phyloP scores from a whole-genome alignment of 2,329 filamentous ascomycete species.

The Mycosphaerella sp. region DNA sequence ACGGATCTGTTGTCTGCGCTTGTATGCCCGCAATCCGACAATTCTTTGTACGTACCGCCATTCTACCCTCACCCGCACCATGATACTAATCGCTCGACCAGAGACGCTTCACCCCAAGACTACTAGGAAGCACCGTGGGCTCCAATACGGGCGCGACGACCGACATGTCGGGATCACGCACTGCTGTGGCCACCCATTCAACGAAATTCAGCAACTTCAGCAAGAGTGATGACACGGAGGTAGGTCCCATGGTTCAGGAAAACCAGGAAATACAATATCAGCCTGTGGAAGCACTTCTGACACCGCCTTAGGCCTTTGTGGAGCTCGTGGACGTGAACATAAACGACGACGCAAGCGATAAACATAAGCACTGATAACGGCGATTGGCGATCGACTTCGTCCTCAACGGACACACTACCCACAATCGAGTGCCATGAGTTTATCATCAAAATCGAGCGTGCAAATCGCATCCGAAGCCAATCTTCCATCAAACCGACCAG shows the following conservation, averaged over 20 bases:
- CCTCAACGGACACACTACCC: no score
- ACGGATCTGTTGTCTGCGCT: constrained; percentile 7
- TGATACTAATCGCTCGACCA: not conserved
- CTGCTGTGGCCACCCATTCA: not conserved
- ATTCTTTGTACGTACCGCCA: not conserved
- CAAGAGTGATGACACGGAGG: constrained; percentile 6
- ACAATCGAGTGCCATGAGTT: no score
- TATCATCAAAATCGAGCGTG: no score
- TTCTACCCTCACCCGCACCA: not conserved
- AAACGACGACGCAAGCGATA: no score
- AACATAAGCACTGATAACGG: no score
- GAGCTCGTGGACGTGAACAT: not conserved
- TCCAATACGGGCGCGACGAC: not conserved
- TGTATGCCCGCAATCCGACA: constrained; percentile 11
- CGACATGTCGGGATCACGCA: constrained; percentile 1
- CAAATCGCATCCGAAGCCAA: no score
- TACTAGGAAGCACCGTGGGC: not conserved
- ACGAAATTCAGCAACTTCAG: constrained; percentile 5
- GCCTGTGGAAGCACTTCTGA: not conserved
- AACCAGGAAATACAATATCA: not conserved
- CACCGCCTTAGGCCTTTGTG: not conserved
- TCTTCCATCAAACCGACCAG: no score
- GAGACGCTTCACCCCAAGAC: constrained; percentile 4
- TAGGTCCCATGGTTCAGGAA: not conserved
- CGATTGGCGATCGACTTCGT: no score